Evolutionary conservation across 78 protist genomes (phyloP).

Genomic region (Bigelowiella natans): DNA sequence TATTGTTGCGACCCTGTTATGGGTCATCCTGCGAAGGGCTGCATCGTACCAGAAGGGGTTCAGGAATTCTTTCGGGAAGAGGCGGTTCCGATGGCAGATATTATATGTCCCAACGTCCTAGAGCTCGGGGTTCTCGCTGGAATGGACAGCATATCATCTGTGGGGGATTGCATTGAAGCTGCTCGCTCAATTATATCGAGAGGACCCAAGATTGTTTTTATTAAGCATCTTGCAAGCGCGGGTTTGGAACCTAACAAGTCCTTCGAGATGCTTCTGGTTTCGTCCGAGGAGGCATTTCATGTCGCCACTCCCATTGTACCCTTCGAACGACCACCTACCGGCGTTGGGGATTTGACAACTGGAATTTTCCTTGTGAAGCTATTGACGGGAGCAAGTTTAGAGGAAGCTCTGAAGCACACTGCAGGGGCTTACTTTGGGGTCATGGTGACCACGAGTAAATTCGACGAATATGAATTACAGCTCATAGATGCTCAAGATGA

Average conservation of each 20-base stretch:
- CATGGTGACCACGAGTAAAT: neutral
- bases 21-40: slow-evolving; percentile 22
- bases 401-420: neutral
- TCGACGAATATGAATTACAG: slow-evolving; percentile 7
- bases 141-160: neutral
- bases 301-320: slow-evolving; percentile 2
- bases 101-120: slow-evolving; percentile 12
- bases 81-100: neutral
- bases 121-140: slow-evolving; percentile 1
- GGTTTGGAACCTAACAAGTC: neutral
- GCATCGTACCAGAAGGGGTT: neutral
- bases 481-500: neutral
- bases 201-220: neutral
- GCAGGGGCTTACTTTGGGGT: neutral
- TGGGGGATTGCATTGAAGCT: neutral
- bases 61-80: neutral
- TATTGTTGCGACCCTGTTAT: slow-evolving; percentile 8
- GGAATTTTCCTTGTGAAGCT: neutral
- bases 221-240: slow-evolving; percentile 16
- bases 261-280: slow-evolving; percentile 11
- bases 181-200: neutral
- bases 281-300: neutral
- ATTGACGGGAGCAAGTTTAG: neutral
- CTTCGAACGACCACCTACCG: neutral
- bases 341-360: slow-evolving; percentile 3